Evolutionary conservation across 192 early-diverging fungal species (phyloP).

Genomic region (Backusella morwellensis): DNA sequence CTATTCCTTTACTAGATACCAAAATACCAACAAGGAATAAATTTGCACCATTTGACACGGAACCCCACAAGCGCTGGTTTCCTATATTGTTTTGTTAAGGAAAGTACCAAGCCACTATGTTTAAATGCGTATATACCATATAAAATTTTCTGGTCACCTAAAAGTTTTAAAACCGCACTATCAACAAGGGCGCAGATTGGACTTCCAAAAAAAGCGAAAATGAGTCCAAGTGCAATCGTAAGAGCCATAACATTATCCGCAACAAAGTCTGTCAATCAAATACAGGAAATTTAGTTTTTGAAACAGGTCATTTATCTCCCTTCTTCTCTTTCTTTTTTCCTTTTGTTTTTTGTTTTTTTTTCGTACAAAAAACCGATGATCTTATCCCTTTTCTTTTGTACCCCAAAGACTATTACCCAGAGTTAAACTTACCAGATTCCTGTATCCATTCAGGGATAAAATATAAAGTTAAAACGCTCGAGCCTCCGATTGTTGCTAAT

Average conservation of each 20-base stretch:
- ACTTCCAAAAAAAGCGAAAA: slow-evolving; percentile 34
- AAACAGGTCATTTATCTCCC: not conserved
- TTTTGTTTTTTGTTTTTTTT: not conserved
- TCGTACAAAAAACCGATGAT: not conserved
- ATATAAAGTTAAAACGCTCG: slow-evolving; percentile 19
- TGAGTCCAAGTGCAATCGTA: slow-evolving; percentile 8
- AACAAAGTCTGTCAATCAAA: slow-evolving; percentile 3
- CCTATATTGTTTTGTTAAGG: slow-evolving; percentile 8
- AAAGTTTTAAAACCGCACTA: slow-evolving; percentile 35
- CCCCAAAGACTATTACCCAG: not conserved
- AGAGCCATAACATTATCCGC: slow-evolving; percentile 10
- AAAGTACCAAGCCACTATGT: not conserved
- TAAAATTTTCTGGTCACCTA: slow-evolving; percentile 36
- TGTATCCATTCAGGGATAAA: slow-evolving; percentile 15
- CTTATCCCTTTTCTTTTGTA: not conserved
- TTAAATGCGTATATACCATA: slow-evolving; percentile 30
- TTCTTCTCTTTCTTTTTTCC: not conserved
- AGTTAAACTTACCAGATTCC: not conserved
- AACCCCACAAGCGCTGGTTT: slow-evolving; percentile 34
- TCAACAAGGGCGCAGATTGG: slow-evolving; percentile 35
- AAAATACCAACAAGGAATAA: slow-evolving; percentile 16
- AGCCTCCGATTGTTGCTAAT: slow-evolving; percentile 18
- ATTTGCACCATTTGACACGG: slow-evolving; percentile 23
- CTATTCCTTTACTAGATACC: slow-evolving; percentile 15
- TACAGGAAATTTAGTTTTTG: not conserved